Percentiles rank a stretch among this genome's conserved stretches.
Conservation (phyloP, 352 stramenopile species). For the Globisporangium emineosum region DNA sequence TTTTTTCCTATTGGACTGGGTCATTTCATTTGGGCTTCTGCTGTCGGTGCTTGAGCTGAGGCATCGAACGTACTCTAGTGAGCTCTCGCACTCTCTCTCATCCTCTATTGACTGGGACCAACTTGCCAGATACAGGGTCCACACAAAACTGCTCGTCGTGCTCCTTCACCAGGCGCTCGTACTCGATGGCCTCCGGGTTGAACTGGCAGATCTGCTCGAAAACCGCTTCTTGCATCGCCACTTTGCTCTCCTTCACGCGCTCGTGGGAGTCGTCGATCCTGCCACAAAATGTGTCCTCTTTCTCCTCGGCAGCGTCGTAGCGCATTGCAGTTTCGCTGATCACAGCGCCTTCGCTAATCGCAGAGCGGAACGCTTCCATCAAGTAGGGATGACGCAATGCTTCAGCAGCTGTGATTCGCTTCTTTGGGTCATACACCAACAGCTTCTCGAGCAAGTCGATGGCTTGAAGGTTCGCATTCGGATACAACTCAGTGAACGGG, state of each 20-base stretch:
- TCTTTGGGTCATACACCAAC: constrained; percentile 57
- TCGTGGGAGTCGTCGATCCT: constrained; percentile 76
- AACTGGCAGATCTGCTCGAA: constrained; percentile 81
- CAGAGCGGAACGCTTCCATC: constrained; percentile 60
- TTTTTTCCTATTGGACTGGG: background rate
- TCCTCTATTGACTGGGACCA: constrained; percentile 39
- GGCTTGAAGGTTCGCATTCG: constrained; percentile 63
- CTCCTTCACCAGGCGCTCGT: constrained; percentile 51
- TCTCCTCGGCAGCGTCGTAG: constrained; percentile 51
- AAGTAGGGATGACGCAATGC: constrained; percentile 95
- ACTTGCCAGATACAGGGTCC: constrained; percentile 51
- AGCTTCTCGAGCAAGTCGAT: constrained; percentile 76
- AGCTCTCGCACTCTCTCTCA: background rate
- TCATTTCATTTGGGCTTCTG: background rate
- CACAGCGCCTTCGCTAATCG: constrained; percentile 15
- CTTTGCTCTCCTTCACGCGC: constrained; percentile 50
- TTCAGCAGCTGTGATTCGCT: constrained; percentile 88
- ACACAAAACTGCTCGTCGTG: constrained; percentile 65
- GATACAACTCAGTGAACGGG: constrained; percentile 72
- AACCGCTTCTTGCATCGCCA: constrained; percentile 73
- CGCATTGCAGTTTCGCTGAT: constrained; percentile 18
- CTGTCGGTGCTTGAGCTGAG: background rate
- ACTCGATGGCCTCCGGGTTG: constrained; percentile 62
- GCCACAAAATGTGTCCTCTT: constrained; percentile 60
- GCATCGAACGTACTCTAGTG: background rate